Percentiles rank a stretch among this genome's conserved stretches.
phyloP scores from a whole-genome alignment of 257 asterid genomes.

The Mentha longifolia region DNA sequence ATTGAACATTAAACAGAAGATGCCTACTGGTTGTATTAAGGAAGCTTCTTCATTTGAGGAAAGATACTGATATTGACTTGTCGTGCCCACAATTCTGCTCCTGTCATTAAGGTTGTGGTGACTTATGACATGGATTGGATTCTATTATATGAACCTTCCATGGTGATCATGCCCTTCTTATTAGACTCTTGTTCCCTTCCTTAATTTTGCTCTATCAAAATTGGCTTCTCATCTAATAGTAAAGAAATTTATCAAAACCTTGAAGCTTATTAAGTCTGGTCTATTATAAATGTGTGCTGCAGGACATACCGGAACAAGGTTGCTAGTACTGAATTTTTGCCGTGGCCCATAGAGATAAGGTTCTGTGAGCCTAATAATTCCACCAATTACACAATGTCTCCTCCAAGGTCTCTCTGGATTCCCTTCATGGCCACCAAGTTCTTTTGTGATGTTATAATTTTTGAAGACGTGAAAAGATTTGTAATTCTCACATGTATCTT shows the following conservation, averaged over 20 bases:
- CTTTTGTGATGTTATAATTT: conserved; percentile 26
- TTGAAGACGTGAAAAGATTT: conserved; percentile 30
- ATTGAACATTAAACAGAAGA: conserved; percentile 5
- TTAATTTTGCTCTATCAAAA: conserved; percentile 16
- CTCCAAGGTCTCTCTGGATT: conserved; percentile 73
- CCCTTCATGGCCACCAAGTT: conserved; percentile 25
- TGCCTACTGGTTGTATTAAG: conserved; percentile 6
- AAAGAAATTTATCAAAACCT: conserved; percentile 20
- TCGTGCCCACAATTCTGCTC: background rate
- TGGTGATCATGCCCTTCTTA: conserved; percentile 12
- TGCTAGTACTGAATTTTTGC: conserved; percentile 63
- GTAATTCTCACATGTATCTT: conserved; percentile 22
- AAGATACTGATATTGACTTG: conserved; percentile 21
- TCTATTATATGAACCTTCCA: conserved; percentile 25
- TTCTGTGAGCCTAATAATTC: conserved; percentile 73
- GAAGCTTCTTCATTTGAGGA: background rate
- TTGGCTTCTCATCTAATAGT: conserved; percentile 24
- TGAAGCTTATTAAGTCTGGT: conserved; percentile 15
- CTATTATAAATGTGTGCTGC: conserved; percentile 33
- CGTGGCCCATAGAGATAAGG: conserved; percentile 95
- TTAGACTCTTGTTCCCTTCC: background rate
- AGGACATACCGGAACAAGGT: conserved; percentile 92
- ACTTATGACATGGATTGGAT: conserved; percentile 26
- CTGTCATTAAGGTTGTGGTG: background rate
- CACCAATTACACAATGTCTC: conserved; percentile 74